A percentile compares a stretch with the other conserved stretches of the same genome.
Evolutionary conservation across 148 eudicot species (phyloP).

Genomic region (Rhododendron molle): DNA sequence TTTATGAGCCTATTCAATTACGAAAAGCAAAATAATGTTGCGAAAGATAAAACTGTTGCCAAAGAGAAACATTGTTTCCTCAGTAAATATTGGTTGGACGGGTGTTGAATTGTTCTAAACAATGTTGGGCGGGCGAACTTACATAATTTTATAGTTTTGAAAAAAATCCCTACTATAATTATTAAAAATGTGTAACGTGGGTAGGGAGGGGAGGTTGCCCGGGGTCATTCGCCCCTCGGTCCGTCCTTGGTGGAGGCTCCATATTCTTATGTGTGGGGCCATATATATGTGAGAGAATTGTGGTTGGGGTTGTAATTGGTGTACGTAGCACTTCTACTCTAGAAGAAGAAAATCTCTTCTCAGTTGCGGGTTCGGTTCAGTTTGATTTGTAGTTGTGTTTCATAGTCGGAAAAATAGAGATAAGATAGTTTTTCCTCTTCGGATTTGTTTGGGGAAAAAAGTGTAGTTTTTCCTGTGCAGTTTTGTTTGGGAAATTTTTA

Average conservation of each 20-base stretch:
- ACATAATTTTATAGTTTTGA: neutral
- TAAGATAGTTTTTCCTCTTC: neutral
- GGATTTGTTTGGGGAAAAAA: neutral
- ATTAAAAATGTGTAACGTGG: neutral
- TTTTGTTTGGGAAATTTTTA: neutral
- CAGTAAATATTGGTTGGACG: neutral
- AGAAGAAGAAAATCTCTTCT: neutral
- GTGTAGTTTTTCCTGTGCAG: neutral
- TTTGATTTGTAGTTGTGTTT: neutral
- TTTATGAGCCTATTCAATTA: neutral
- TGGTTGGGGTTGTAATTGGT: neutral
- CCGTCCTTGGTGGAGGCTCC: neutral
- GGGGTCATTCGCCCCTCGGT: neutral
- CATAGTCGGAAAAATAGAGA: neutral
- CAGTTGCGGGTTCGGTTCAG: neutral
- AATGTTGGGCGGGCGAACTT: neutral
- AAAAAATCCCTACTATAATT: neutral
- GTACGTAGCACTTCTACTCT: neutral
- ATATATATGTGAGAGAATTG: neutral
- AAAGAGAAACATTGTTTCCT: neutral
- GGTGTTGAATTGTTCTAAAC: neutral
- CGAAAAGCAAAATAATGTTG: neutral
- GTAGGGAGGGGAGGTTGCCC: neutral
- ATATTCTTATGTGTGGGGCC: neutral
- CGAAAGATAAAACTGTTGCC: neutral